Evolutionary conservation across 352 stramenopile species (phyloP).

Genomic region (Phytophthora melonis): DNA sequence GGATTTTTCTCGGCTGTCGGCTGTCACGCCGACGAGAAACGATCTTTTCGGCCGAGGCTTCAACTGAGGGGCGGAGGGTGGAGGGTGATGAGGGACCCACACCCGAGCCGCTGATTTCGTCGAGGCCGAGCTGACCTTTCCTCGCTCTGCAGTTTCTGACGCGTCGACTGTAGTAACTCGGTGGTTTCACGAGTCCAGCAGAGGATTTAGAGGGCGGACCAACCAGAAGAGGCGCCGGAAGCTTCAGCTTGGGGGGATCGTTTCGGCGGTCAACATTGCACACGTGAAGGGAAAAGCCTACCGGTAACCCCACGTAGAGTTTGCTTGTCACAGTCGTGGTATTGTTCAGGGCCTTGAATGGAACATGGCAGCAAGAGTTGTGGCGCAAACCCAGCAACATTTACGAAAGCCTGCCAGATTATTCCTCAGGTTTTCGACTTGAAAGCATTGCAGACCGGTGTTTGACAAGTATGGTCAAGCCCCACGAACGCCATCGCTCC

Average conservation of each 20-base stretch:
- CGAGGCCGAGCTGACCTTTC: conserved; percentile 23
- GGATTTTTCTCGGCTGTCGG: conserved; percentile 26
- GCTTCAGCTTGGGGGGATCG: conserved; percentile 17
- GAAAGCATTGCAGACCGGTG: background rate
- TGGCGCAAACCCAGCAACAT: background rate
- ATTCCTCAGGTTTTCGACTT: background rate
- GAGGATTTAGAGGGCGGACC: conserved; percentile 24
- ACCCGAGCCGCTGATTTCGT: conserved; percentile 26
- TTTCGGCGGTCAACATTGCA: conserved; percentile 27
- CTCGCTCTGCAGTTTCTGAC: conserved; percentile 29
- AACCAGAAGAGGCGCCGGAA: conserved; percentile 3
- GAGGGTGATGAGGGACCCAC: background rate
- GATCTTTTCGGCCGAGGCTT: conserved; percentile 26
- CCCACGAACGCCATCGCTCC: conserved; percentile 4
- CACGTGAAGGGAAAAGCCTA: background rate
- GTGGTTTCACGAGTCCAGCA: conserved; percentile 28
- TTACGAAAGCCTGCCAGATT: background rate
- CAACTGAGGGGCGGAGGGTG: background rate
- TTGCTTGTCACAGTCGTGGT: conserved; percentile 22
- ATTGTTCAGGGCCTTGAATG: conserved; percentile 13
- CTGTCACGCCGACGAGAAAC: conserved; percentile 25
- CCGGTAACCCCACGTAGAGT: background rate
- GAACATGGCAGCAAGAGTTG: background rate
- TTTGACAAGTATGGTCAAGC: background rate
- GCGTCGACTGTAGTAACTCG: conserved; percentile 17